A percentile compares a stretch with the other conserved stretches of the same genome.
Conservation (phyloP, 257 asterid species). For the Capsicum chinense region DNA sequence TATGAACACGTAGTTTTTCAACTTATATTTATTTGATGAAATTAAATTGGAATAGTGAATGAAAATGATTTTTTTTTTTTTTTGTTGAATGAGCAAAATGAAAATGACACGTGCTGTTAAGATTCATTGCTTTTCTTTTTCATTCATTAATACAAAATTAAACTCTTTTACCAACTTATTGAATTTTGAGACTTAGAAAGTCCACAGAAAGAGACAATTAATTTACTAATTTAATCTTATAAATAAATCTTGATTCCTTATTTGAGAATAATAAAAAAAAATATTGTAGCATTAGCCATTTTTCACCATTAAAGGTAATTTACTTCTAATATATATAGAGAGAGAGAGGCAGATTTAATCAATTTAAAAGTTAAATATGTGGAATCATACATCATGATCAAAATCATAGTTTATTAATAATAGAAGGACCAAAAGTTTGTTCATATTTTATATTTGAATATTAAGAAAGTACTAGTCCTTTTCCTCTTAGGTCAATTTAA, state of each 20-base stretch:
- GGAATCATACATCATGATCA: too few relatives aligned
- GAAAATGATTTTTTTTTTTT: not conserved
- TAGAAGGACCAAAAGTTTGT: too few relatives aligned
- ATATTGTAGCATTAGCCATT: too few relatives aligned
- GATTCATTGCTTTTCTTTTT: not conserved
- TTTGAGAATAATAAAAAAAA: too few relatives aligned
- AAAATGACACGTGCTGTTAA: not conserved
- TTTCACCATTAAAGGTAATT: too few relatives aligned
- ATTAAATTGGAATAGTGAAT: not conserved
- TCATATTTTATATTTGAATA: not conserved
- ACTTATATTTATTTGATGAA: not conserved
- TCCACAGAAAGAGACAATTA: not conserved
- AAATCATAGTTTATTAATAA: too few relatives aligned
- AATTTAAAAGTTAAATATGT: too few relatives aligned
- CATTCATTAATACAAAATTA: slow-evolving; percentile 8
- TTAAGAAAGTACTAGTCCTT: not conserved
- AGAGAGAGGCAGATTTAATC: too few relatives aligned
- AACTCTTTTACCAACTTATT: not conserved
- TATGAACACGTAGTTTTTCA: not conserved
- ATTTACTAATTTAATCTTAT: too few relatives aligned
- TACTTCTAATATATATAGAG: too few relatives aligned
- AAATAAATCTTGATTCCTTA: too few relatives aligned
- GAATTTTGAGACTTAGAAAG: not conserved
- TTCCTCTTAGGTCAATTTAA: not conserved
- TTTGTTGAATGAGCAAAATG: not conserved